Conservation (phyloP, 805 yeast genomes). For the Zygoascus biomembranicola region DNA sequence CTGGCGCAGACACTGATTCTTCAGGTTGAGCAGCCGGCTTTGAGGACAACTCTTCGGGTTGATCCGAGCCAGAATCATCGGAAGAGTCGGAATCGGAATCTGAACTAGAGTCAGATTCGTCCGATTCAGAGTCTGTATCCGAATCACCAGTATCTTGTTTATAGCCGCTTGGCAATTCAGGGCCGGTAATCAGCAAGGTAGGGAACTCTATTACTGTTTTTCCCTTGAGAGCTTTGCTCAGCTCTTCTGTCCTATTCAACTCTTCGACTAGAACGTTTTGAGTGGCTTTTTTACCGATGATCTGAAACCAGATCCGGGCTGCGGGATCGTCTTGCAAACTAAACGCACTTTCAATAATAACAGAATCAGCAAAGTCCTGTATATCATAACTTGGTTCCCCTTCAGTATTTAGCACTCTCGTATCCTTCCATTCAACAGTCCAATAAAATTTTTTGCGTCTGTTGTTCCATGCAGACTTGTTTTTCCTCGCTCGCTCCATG, state of each 20-base stretch:
- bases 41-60: neutral
- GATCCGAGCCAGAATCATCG: slow-evolving; percentile 8
- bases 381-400: neutral
- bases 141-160: slow-evolving; percentile 11
- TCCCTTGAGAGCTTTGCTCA: slow-evolving; percentile 46
- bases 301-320: neutral
- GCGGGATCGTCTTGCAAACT: neutral
- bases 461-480: slow-evolving; percentile 66
- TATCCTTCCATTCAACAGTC: slow-evolving; percentile 63
- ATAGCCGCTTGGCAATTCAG: neutral
- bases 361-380: slow-evolving; percentile 5
- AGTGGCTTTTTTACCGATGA: neutral
- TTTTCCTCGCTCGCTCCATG: slow-evolving; percentile 57
- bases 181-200: slow-evolving; percentile 35
- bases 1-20: slow-evolving; percentile 18
- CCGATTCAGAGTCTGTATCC: slow-evolving; percentile 9
- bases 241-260: slow-evolving; percentile 19
- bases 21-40: slow-evolving; percentile 35
- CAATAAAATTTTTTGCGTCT: slow-evolving; percentile 54
- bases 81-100: slow-evolving; percentile 9
- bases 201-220: slow-evolving; percentile 72
- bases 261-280: neutral
- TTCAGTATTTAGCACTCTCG: neutral
- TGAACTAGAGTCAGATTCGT: slow-evolving; percentile 9
- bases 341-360: slow-evolving; percentile 1